Conservation (phyloP, 2,329 filamentous ascomycete species). For the Clarireedia paspali region DNA sequence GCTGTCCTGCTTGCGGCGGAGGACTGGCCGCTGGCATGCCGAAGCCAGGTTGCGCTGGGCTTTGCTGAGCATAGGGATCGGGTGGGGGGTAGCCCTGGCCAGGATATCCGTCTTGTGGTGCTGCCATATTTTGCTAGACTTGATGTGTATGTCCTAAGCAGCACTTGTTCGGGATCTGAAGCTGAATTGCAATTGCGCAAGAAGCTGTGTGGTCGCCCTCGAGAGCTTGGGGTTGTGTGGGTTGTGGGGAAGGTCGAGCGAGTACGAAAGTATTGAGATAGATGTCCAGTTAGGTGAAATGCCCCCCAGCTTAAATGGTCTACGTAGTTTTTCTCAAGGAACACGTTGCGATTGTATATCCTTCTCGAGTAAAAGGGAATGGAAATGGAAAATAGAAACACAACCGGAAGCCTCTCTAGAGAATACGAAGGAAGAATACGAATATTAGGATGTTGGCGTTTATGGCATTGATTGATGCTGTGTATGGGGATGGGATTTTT, state of each 20-base stretch:
- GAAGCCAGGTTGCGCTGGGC: conserved; percentile 30
- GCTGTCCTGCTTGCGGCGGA: conserved; percentile 26
- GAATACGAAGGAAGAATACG: conserved; percentile 4
- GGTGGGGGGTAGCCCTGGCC: conserved; percentile 34
- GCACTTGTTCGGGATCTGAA: neutral
- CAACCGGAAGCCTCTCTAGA: conserved; percentile 4
- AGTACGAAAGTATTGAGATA: neutral
- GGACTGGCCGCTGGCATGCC: conserved; percentile 18
- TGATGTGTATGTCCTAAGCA: conserved; percentile 4
- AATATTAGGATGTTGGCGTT: conserved; percentile 11
- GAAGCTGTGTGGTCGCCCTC: conserved; percentile 9
- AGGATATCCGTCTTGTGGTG: conserved; percentile 44
- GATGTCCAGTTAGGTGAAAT: neutral
- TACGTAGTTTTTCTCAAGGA: conserved; percentile 16
- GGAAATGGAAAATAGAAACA: no score
- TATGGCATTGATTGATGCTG: conserved; percentile 15
- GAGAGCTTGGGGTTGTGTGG: conserved; percentile 10
- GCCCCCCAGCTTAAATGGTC: conserved; percentile 11
- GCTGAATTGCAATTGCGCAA: conserved; percentile 3
- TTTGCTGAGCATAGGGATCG: conserved; percentile 39
- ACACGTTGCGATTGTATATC: conserved; percentile 24
- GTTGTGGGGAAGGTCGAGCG: conserved; percentile 10
- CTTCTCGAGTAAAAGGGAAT: conserved; percentile 6
- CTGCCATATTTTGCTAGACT: conserved; percentile 42
- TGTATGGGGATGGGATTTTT: neutral